These are phyloP conservation scores for Thalassiosira livingstoniorum DNA, from an alignment of 352 stramenopile species.

Conservation along the genomic window DNA sequence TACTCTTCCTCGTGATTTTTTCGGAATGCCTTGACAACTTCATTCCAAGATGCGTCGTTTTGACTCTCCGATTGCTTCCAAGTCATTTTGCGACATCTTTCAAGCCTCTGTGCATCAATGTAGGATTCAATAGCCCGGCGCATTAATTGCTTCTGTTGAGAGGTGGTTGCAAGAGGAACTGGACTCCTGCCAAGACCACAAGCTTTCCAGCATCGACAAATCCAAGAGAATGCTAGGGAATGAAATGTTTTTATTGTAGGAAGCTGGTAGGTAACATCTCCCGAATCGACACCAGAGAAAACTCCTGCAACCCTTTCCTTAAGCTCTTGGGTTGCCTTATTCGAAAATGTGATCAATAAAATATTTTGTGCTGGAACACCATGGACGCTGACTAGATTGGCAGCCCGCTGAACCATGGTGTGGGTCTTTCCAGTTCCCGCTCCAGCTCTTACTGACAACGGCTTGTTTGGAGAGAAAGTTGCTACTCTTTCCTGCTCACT, in stretches of 20 bases:
- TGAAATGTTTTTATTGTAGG: conserved; percentile 58
- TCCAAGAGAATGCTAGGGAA: conserved; percentile 39
- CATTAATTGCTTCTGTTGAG: conserved; percentile 34
- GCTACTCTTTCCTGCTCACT: conserved; percentile 21
- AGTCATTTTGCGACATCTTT: conserved; percentile 22
- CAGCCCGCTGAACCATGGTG: conserved; percentile 45
- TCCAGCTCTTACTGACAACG: conserved; percentile 36
- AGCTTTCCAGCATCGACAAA: conserved; percentile 29
- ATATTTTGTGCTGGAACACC: conserved; percentile 27
- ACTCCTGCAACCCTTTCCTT: conserved; percentile 16
- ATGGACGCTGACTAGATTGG: conserved; percentile 18
- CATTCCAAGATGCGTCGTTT: conserved; percentile 22
- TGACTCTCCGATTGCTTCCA: background rate
- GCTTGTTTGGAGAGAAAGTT: conserved; percentile 8
- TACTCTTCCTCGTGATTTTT: conserved; percentile 1
- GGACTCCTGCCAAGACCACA: conserved; percentile 30
- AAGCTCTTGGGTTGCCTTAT: conserved; percentile 45
- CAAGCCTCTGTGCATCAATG: conserved; percentile 28
- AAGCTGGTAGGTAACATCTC: background rate
- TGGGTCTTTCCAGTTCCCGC: conserved; percentile 56
- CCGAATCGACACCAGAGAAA: conserved; percentile 20
- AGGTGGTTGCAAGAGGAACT: conserved; percentile 23
- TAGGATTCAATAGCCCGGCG: conserved; percentile 26
- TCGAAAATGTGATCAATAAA: conserved; percentile 55
- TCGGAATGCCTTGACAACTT: conserved; percentile 14